Evolutionary conservation across 805 yeast genomes (phyloP), one percentile per base, ranked within the genome.

Genomic region (Candida ovalis): DNA sequence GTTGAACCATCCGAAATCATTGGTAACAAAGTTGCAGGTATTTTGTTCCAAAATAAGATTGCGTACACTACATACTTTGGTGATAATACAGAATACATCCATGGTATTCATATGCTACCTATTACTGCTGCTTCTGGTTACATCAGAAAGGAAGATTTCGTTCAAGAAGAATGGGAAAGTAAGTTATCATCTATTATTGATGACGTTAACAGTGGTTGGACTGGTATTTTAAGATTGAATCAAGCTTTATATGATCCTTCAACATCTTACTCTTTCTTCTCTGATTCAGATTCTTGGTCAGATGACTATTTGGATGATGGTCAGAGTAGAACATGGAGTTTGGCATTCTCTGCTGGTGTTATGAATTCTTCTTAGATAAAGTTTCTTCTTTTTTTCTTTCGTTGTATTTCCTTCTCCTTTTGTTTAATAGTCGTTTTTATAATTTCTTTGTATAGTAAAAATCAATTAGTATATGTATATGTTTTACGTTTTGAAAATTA

Each of bases 291-390:
- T 5, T 70, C 68, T 47, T 90, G 88, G 75, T 61, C 71, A 40
- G 68, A 70, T n/a, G 58, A 64, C 3, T 76, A 75, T 54, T 77
- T 91, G 42, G 97, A 91, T 59, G 79, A 80, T 48, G 97, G 97
- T 2, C 92, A 89, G 75, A 82, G 92, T 24, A 70, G 82, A 52
- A 85, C 97, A 0, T 90, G 96, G 96, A 83, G 91, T 12, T 71
- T 90, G 53, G 82, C 96, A 0, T 87, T 78, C 55, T 74, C 88
- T 41, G 96, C 79, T 6, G 84, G 77, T 19, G 4, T 44, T 12
- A 15, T 44, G 38, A 43, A 43, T 15, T 37, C 64, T 72, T 44
- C 72, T 71, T 7, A 72, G 69, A 21, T 35, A 25, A 52, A 9
- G 13, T 46, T 40, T 32, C 35, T 40, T 35, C 18, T 30, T n/a